phyloP scores from a whole-genome alignment of 768 basidiomycete species.

The Cystobasidium onofrii region DNA sequence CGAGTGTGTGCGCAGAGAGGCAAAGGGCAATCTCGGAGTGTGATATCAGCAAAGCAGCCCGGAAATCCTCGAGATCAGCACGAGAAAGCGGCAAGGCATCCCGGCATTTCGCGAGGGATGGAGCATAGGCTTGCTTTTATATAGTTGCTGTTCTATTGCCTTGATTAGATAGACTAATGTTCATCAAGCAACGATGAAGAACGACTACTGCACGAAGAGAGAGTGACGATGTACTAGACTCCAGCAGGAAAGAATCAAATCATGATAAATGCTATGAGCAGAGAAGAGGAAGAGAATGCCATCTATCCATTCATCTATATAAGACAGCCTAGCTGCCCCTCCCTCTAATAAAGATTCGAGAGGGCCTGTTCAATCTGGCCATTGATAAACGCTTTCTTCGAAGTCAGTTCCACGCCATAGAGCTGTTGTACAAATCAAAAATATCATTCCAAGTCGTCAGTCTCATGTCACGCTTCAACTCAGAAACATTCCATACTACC shows the following conservation, averaged over 20 bases:
- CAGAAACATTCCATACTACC: background rate
- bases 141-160: no score
- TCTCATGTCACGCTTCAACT: no score
- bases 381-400: constrained; percentile 21
- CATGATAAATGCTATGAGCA: no score
- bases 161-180: no score
- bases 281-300: no score
- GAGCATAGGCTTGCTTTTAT: no score
- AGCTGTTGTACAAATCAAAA: background rate
- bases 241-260: no score
- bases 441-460: background rate
- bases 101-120: no score
- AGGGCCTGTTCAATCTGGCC: constrained; percentile 24
- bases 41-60: background rate
- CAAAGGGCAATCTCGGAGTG: background rate
- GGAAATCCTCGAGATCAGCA: background rate
- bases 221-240: no score
- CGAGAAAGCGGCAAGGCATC: background rate
- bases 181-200: no score
- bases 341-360: constrained; percentile 23
- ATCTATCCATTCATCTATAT: background rate
- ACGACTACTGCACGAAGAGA: no score
- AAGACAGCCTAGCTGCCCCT: background rate
- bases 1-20: no score
- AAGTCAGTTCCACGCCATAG: constrained; percentile 14